A percentile compares a stretch with the other conserved stretches of the same genome.
Evolutionary conservation across 2,329 filamentous ascomycete species (phyloP).

Genomic region (Exophiala oligosperma): DNA sequence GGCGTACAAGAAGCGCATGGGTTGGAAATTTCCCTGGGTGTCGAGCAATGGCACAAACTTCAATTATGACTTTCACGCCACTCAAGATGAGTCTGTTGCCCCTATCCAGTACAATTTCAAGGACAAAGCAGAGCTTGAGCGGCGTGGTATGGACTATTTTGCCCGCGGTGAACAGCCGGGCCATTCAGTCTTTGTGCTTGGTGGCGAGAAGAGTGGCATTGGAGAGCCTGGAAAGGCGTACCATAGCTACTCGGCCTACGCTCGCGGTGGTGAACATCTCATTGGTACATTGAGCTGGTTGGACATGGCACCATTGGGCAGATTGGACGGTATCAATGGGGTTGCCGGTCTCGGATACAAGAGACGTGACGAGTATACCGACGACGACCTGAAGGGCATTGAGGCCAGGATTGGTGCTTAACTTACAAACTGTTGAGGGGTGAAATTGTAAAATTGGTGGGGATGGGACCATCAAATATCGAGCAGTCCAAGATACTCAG

Average conservation of each 20-base stretch:
- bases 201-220: slow-evolving; percentile 7
- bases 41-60: slow-evolving; percentile 37
- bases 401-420: background rate
- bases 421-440: background rate
- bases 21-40: slow-evolving; percentile 43
- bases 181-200: slow-evolving; percentile 40
- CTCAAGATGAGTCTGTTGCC: slow-evolving; percentile 32
- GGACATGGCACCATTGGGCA: slow-evolving; percentile 21
- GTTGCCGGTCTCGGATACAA: slow-evolving; percentile 17
- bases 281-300: slow-evolving; percentile 20
- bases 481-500: no score
- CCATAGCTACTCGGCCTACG: slow-evolving; percentile 37
- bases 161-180: slow-evolving; percentile 39
- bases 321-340: slow-evolving; percentile 19
- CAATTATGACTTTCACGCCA: slow-evolving; percentile 44
- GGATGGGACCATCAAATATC: no score
- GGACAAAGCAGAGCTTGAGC: slow-evolving; percentile 21
- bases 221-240: slow-evolving; percentile 35
- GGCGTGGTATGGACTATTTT: slow-evolving; percentile 6
- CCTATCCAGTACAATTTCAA: slow-evolving; percentile 34
- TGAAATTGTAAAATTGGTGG: no score
- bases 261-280: slow-evolving; percentile 15
- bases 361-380: slow-evolving; percentile 22
- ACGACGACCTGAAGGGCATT: slow-evolving; percentile 16
- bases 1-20: slow-evolving; percentile 39